These are phyloP conservation scores for Kluyveromyces sp. DNA, from an alignment of 1,139 yeast genomes.

Conservation along the genomic window DNA sequence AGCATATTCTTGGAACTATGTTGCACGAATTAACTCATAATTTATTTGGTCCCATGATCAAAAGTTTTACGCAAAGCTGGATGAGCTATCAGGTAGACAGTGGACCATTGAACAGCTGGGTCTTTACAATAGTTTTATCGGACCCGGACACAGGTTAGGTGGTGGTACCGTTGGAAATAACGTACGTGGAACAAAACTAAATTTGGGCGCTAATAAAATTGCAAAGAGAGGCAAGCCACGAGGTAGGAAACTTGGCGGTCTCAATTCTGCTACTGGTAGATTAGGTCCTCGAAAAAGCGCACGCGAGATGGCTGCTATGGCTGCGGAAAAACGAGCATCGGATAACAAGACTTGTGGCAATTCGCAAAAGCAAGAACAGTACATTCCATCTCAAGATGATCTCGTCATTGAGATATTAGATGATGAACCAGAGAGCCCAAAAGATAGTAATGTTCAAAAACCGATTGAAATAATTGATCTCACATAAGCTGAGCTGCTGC, in stretches of 20 bases:
- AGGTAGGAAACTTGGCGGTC: slow-evolving; percentile 10
- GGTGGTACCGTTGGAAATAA: slow-evolving; percentile 8
- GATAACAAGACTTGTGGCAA: slow-evolving; percentile 53
- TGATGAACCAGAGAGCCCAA: slow-evolving; percentile 3
- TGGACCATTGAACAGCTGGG: slow-evolving; percentile 44
- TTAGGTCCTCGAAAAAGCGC: slow-evolving; percentile 19
- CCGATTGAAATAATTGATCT: not conserved
- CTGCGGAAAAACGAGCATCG: slow-evolving; percentile 56
- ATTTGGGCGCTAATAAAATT: slow-evolving; percentile 1
- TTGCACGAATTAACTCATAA: slow-evolving; percentile 87
- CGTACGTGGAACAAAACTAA: not conserved
- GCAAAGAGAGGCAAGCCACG: slow-evolving; percentile 16
- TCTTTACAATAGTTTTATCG: slow-evolving; percentile 34
- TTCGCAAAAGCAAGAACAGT: slow-evolving; percentile 10
- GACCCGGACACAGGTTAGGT: slow-evolving; percentile 36
- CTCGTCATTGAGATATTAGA: slow-evolving; percentile 28
- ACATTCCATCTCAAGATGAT: slow-evolving; percentile 34
- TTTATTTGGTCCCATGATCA: slow-evolving; percentile 67
- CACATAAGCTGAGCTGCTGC: too few species aligned
- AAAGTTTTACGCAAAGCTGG: slow-evolving; percentile 58
- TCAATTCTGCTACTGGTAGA: not conserved
- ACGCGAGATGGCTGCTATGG: slow-evolving; percentile 49
- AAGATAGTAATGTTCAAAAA: not conserved
- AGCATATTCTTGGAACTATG: slow-evolving; percentile 71
- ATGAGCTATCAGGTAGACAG: slow-evolving; percentile 51